Evolutionary conservation across 768 basidiomycete genomes (phyloP), one percentile per base, ranked within the genome.

Genomic region (Mycena epipterygia): DNA sequence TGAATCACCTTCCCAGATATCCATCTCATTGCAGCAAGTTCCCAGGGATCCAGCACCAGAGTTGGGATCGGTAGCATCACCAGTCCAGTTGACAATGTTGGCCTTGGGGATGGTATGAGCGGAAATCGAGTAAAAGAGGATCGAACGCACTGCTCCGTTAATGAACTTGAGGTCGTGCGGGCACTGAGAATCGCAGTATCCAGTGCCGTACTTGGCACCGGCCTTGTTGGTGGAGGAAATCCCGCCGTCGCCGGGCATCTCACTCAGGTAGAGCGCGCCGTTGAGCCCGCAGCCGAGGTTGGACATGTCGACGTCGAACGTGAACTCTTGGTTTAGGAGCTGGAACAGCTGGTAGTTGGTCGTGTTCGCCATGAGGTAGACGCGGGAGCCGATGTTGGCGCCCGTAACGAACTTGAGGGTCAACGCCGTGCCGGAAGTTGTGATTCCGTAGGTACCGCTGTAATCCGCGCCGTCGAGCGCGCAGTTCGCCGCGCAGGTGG

Each of bases 111-210:
- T 19, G 29, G 14, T 37, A 32, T 64, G 19, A 65, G 62, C 14
- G 19, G 27, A 5, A 27, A n/a, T 9, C 11, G 1, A 29, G 2
- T 2, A 35, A 48, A 27, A 46, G 56, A 57, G 29, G 17, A 42
- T 13, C 49, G 32, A 16, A 80, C 83, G 67, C 58, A 86, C 88
- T 79, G 81, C 76, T 72, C 89, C 89, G 77, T 85, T 82, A 75
- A 90, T 89, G 81, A 88, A 89, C 81, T 90, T 89, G 80, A 89
- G 79, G 76, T 89, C 89, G 41, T 82, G 82, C 2, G 88, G 88
- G 80, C 88, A 89, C 76, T 89, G 88, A 57, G 82, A 81, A 69
- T 84, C 82, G 71, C 81, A 82, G 75, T 81, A 80, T 42, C 79
- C 82, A 67, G 79, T 81, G 59, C 77, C 78, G 74, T 82, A 80